phyloP scores from a whole-genome alignment of 2,329 filamentous ascomycete species.

The Pseudogymnoascus sp. region DNA sequence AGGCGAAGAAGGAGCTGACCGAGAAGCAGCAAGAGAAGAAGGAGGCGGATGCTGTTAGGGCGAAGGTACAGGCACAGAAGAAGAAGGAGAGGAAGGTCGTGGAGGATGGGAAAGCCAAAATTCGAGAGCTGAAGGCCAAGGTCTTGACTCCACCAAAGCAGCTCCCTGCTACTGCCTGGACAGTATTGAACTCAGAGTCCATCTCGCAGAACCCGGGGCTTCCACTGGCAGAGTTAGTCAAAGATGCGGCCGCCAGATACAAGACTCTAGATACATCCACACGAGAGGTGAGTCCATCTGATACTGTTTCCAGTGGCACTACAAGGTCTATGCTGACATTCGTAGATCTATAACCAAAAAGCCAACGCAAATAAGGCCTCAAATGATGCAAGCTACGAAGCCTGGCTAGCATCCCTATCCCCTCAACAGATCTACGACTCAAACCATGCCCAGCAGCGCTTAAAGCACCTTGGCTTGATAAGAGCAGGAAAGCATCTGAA shows the following conservation, averaged over 20 bases:
- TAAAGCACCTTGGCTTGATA: constrained; percentile 18
- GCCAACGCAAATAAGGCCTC: constrained; percentile 41
- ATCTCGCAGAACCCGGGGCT: neutral
- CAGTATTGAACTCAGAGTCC: constrained; percentile 16
- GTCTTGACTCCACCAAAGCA: constrained; percentile 30
- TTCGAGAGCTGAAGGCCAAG: constrained; percentile 14
- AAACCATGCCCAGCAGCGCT: constrained; percentile 47
- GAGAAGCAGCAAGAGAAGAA: constrained; percentile 27
- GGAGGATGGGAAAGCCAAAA: neutral
- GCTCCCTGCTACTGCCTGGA: constrained; percentile 27
- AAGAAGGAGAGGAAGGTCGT: constrained; percentile 23
- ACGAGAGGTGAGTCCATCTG: constrained; percentile 32
- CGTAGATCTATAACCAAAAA: constrained; percentile 47
- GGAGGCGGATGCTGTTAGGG: constrained; percentile 21
- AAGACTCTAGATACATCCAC: constrained; percentile 31
- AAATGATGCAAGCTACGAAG: constrained; percentile 39
- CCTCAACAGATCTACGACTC: constrained; percentile 52
- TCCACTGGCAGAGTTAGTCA: constrained; percentile 15
- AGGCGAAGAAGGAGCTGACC: constrained; percentile 31
- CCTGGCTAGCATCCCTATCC: constrained; percentile 50
- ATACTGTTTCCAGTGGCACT: constrained; percentile 19
- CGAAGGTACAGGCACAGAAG: constrained; percentile 31
- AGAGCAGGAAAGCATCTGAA: constrained; percentile 18
- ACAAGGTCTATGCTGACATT: constrained; percentile 12
- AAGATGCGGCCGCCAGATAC: constrained; percentile 26